Evolutionary conservation across 176 grass and related monocot species (phyloP).

Genomic region (Cocos nucifera): DNA sequence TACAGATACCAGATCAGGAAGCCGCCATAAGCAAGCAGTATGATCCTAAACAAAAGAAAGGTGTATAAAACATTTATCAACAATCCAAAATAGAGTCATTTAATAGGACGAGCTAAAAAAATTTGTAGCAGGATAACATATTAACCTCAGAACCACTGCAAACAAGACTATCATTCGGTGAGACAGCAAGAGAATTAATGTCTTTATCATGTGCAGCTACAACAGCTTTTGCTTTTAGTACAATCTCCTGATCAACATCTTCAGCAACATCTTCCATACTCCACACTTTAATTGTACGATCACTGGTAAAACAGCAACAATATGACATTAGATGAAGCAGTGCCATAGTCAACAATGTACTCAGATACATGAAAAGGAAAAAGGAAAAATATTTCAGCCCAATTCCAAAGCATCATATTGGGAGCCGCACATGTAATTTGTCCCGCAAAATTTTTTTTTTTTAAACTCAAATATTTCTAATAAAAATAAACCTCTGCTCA

Average conservation of each 20-base stretch:
- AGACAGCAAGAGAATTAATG: constrained; percentile 82
- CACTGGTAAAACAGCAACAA: constrained; percentile 29
- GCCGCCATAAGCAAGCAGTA: constrained; percentile 90
- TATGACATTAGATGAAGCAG: not conserved
- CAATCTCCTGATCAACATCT: constrained; percentile 37
- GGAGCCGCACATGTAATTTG: too few relatives aligned
- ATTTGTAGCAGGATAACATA: constrained; percentile 1
- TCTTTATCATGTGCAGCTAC: constrained; percentile 95
- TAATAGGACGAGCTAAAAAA: not conserved
- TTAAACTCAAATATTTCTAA: too few relatives aligned
- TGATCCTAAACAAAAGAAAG: constrained; percentile 53
- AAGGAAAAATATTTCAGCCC: not conserved
- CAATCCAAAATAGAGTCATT: too few relatives aligned
- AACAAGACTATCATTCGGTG: constrained; percentile 80
- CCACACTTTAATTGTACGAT: constrained; percentile 89
- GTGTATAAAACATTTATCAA: too few relatives aligned
- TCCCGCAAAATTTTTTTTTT: too few relatives aligned
- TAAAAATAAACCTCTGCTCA: too few relatives aligned
- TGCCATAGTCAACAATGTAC: too few relatives aligned
- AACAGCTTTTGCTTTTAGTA: constrained; percentile 74
- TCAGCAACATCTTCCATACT: constrained; percentile 41
- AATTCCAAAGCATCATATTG: too few relatives aligned
- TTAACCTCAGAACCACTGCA: constrained; percentile 91
- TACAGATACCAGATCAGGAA: constrained; percentile 63
- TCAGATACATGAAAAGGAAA: not conserved